Conservation (phyloP, 2,329 filamentous ascomycete genomes). For the Colletotrichum brevisporum region DNA sequence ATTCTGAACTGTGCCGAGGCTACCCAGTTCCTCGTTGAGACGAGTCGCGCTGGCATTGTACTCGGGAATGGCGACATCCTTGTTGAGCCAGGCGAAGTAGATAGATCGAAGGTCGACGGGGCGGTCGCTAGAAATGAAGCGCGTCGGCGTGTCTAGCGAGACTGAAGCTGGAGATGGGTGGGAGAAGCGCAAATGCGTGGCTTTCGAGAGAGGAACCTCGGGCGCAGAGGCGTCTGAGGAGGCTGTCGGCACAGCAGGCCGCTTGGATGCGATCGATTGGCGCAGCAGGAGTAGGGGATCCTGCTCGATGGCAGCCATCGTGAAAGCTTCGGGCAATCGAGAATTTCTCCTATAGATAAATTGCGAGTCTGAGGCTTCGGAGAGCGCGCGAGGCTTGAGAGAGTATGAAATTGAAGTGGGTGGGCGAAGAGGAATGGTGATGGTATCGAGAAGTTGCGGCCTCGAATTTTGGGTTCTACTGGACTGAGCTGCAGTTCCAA, state of each 20-base stretch:
- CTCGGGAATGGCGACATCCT: conserved; percentile 88
- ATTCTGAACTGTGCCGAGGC: conserved; percentile 82
- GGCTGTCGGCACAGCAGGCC: conserved; percentile 80
- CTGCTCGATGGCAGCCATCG: conserved; percentile 72
- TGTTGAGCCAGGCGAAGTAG: conserved; percentile 96
- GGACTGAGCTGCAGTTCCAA: conserved; percentile 20
- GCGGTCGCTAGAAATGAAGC: conserved; percentile 84
- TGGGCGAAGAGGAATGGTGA: conserved; percentile 12
- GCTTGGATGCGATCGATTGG: conserved; percentile 81
- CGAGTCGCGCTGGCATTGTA: conserved; percentile 89
- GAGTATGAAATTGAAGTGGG: neutral
- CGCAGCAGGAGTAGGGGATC: conserved; percentile 89
- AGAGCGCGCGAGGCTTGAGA: neutral
- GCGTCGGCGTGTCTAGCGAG: conserved; percentile 80
- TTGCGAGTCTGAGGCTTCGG: neutral
- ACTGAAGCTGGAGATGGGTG: conserved; percentile 72
- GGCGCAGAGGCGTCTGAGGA: conserved; percentile 74
- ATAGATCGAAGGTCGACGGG: conserved; percentile 92
- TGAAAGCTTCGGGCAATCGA: conserved; percentile 32
- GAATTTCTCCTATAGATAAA: neutral
- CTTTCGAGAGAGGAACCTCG: conserved; percentile 78
- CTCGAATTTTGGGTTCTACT: conserved; percentile 32
- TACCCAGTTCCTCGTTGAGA: conserved; percentile 83
- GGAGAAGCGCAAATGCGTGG: conserved; percentile 84
- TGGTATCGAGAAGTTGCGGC: conserved; percentile 5